These are phyloP conservation scores for Fusarium napiforme DNA, from an alignment of 2,329 filamentous ascomycete genomes.

Conservation along the genomic window DNA sequence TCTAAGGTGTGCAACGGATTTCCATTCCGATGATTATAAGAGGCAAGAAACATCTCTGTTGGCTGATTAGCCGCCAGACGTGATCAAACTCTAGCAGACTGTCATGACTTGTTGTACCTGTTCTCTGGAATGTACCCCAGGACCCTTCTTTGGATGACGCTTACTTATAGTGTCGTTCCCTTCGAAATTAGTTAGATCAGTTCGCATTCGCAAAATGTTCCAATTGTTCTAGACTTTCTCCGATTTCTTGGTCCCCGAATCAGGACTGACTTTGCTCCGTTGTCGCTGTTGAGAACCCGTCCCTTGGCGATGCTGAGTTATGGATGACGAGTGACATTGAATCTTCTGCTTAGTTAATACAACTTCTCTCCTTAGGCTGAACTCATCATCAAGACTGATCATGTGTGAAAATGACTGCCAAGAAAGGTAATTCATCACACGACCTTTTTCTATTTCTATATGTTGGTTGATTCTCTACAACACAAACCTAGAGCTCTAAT, in stretches of 20 bases:
- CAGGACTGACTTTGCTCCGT: constrained; percentile 5
- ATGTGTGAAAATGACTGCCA: constrained; percentile 2
- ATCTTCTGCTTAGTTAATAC: constrained; percentile 2
- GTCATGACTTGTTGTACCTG: constrained; percentile 4
- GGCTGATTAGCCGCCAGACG: neutral
- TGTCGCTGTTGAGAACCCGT: neutral
- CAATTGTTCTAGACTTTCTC: constrained; percentile 23
- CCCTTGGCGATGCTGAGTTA: neutral
- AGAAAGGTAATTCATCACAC: constrained; percentile 22
- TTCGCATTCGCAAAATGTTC: constrained; percentile 19
- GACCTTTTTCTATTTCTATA: constrained; percentile 4
- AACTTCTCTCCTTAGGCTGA: neutral
- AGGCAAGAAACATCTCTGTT: neutral
- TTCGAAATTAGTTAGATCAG: constrained; percentile 3
- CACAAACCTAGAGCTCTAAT: constrained; percentile 14
- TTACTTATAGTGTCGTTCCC: constrained; percentile 7
- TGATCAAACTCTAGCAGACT: neutral
- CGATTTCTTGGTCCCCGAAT: constrained; percentile 20
- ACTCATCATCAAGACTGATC: neutral
- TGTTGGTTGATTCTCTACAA: neutral
- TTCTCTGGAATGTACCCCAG: constrained; percentile 10
- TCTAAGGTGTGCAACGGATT: neutral
- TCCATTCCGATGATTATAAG: neutral
- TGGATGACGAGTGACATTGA: constrained; percentile 7
- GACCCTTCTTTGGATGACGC: constrained; percentile 26